phyloP scores from a whole-genome alignment of 1,284 basidiomycete species.

The Mrakiaceae sp. region DNA sequence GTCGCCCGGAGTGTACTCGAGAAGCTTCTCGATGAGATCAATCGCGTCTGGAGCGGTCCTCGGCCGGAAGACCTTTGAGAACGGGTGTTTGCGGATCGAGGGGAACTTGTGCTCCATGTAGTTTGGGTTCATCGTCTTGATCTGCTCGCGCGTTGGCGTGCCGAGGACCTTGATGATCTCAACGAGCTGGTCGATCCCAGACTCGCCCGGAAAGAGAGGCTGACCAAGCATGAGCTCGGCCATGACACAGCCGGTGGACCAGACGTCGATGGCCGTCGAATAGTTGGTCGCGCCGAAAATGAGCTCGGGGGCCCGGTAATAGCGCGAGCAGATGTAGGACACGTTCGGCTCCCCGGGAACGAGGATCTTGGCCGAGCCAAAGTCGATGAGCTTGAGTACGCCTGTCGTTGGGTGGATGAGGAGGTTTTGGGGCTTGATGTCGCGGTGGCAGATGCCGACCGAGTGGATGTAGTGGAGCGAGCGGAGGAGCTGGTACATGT shows the following conservation, averaged over 20 bases:
- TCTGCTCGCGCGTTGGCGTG: constrained; percentile 95
- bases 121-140: constrained; percentile 99
- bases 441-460: constrained; percentile 90
- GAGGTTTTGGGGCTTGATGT: constrained; percentile 99
- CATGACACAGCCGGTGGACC: constrained; percentile 99
- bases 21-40: constrained; percentile 82
- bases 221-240: constrained; percentile 98
- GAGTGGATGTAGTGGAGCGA: constrained; percentile 97
- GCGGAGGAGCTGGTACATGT: constrained; percentile 70
- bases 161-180: constrained; percentile 99
- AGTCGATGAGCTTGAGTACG: constrained; percentile 95
- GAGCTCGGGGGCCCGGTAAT: constrained; percentile 97
- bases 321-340: constrained; percentile 98
- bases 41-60: constrained; percentile 94
- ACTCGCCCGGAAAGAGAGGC: constrained; percentile 97
- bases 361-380: constrained; percentile 97
- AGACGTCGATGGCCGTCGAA: constrained; percentile 99
- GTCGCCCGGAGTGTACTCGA: constrained; percentile 93
- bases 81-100: constrained; percentile 95
- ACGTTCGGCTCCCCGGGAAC: constrained; percentile 98
- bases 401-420: constrained; percentile 93
- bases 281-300: constrained; percentile 99
- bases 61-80: constrained; percentile 96
- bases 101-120: constrained; percentile 99
- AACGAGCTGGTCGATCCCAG: constrained; percentile 98